Conservation (phyloP, 2,329 filamentous ascomycete species). For the Emericellopsis cladophorae region DNA sequence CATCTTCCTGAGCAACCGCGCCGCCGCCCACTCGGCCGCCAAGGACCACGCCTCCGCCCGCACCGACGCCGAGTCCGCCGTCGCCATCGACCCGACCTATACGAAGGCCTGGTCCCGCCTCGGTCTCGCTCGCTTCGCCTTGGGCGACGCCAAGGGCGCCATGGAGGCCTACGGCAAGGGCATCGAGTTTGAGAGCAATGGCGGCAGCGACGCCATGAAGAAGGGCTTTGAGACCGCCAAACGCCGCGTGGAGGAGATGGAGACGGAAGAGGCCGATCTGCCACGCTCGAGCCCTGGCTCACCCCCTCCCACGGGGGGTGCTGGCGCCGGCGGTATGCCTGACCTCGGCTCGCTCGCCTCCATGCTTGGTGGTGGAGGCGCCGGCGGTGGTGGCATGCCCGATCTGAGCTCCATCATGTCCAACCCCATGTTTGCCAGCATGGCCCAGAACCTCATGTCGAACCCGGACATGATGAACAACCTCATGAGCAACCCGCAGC, state of each 20-base stretch:
- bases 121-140: slow-evolving; percentile 80
- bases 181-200: slow-evolving; percentile 87
- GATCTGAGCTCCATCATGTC: slow-evolving; percentile 81
- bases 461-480: slow-evolving; percentile 88
- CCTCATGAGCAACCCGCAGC: slow-evolving; percentile 84
- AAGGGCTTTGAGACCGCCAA: slow-evolving; percentile 92
- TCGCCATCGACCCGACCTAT: slow-evolving; percentile 79
- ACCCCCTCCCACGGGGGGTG: slow-evolving; percentile 34
- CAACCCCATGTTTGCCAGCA: slow-evolving; percentile 96
- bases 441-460: slow-evolving; percentile 95
- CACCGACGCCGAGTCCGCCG: slow-evolving; percentile 82
- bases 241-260: slow-evolving; percentile 72
- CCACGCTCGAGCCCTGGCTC: slow-evolving; percentile 37
- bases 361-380: slow-evolving; percentile 56
- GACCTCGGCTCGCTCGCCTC: slow-evolving; percentile 58
- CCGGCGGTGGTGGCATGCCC: slow-evolving; percentile 68
- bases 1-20: slow-evolving; percentile 95
- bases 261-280: slow-evolving; percentile 24
- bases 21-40: slow-evolving; percentile 78
- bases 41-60: slow-evolving; percentile 75
- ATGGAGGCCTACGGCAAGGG: slow-evolving; percentile 93
- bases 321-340: slow-evolving; percentile 51
- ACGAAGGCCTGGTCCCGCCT: slow-evolving; percentile 95
- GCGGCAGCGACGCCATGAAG: slow-evolving; percentile 94
- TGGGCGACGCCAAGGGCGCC: slow-evolving; percentile 79